Percentiles rank a stretch among this genome's conserved stretches.
Evolutionary conservation across 2,329 filamentous ascomycete genomes (phyloP).

Genomic region (Fusarium sp.): DNA sequence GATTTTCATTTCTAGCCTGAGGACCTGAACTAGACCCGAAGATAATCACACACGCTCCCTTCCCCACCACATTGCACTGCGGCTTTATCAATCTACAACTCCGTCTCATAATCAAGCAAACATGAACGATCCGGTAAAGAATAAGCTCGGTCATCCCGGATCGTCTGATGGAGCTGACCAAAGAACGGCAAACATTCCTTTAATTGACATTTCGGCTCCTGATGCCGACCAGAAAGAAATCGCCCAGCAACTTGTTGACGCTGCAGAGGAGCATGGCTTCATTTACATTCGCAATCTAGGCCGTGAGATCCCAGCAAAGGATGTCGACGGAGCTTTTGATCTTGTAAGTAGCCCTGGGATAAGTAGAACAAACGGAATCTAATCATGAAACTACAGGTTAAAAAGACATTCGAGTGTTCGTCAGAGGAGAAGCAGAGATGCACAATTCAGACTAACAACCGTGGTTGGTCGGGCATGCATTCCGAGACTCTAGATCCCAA

Average conservation of each 20-base stretch:
- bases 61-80: background rate
- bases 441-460: slow-evolving; percentile 82
- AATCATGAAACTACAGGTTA: slow-evolving; percentile 60
- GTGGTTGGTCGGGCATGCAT: slow-evolving; percentile 90
- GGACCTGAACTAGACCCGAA: background rate
- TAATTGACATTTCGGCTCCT: slow-evolving; percentile 77
- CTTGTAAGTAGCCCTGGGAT: slow-evolving; percentile 65
- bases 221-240: slow-evolving; percentile 63
- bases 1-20: background rate
- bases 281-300: slow-evolving; percentile 86
- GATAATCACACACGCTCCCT: background rate
- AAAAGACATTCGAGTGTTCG: slow-evolving; percentile 77
- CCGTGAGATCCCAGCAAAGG: slow-evolving; percentile 72
- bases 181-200: slow-evolving; percentile 69
- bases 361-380: background rate
- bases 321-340: slow-evolving; percentile 78
- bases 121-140: slow-evolving; percentile 12
- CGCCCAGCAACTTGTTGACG: slow-evolving; percentile 79
- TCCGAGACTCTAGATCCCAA: slow-evolving; percentile 88
- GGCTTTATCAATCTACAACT: background rate
- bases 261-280: slow-evolving; percentile 86
- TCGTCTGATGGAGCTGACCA: slow-evolving; percentile 34
- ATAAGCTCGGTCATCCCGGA: slow-evolving; percentile 7
- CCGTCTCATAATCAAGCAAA: background rate
- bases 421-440: slow-evolving; percentile 78